Evolutionary conservation across 2,329 filamentous ascomycete genomes (phyloP).

Genomic region (Fusarium papillatum): DNA sequence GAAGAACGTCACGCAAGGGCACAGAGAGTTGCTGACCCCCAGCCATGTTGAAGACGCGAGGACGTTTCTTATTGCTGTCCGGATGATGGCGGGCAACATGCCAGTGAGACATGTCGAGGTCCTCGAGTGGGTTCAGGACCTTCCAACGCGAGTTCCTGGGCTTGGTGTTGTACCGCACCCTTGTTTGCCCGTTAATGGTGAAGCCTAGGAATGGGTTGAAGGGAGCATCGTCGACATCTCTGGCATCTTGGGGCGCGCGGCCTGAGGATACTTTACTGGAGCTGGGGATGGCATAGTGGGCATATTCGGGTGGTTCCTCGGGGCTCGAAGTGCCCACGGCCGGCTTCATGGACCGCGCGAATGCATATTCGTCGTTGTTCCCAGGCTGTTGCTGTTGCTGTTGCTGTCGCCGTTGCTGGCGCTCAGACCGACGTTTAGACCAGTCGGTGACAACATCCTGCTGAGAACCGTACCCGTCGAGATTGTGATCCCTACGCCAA

Average conservation of each 20-base stretch:
- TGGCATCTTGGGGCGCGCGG: slow-evolving; percentile 6
- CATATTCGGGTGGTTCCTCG: neutral
- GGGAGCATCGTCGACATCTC: neutral
- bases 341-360: neutral
- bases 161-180: neutral
- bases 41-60: slow-evolving; percentile 25
- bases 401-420: neutral
- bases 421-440: neutral
- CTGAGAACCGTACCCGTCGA: too few relatives aligned
- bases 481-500: too few relatives aligned
- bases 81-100: neutral
- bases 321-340: neutral
- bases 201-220: slow-evolving; percentile 40
- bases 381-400: neutral
- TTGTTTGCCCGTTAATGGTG: neutral
- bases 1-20: slow-evolving; percentile 30
- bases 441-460: neutral
- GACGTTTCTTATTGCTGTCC: neutral
- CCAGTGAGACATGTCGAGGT: slow-evolving; percentile 39
- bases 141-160: slow-evolving; percentile 35
- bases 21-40: slow-evolving; percentile 10
- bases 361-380: neutral
- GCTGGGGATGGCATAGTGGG: neutral
- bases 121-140: slow-evolving; percentile 30
- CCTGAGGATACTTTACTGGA: neutral